phyloP scores from a whole-genome alignment of 495 filamentous ascomycete genomes.

The Neurospora sp. region DNA sequence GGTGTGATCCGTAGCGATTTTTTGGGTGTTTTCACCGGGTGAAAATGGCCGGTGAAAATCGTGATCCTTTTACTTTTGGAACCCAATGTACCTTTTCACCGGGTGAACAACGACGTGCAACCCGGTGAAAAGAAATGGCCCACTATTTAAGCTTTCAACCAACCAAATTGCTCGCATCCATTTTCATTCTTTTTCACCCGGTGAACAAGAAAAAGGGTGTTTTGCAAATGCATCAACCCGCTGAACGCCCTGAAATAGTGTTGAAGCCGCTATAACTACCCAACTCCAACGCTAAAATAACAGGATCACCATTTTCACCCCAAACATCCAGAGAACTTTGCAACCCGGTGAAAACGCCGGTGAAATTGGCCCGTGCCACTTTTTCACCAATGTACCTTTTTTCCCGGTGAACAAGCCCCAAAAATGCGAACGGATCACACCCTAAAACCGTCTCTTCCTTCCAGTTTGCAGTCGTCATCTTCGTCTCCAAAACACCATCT shows the following conservation, averaged over 20 bases:
- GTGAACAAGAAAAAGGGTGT: not conserved
- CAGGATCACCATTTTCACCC: too few relatives aligned
- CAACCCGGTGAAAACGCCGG: not conserved
- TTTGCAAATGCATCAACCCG: too few relatives aligned
- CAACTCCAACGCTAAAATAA: too few relatives aligned
- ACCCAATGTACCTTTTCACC: too few relatives aligned
- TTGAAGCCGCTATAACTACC: not conserved
- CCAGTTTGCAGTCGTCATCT: too few relatives aligned
- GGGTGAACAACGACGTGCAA: too few relatives aligned
- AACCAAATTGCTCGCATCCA: not conserved
- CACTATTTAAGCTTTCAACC: not conserved
- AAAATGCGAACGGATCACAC: too few relatives aligned
- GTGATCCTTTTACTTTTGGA: not conserved
- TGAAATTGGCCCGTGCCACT: not conserved
- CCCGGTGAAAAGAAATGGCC: not conserved
- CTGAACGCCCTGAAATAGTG: not conserved
- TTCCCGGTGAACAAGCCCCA: too few relatives aligned
- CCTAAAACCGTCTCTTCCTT: too few relatives aligned
- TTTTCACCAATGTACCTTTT: not conserved
- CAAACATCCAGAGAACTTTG: too few relatives aligned
- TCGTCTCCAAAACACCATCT: too few relatives aligned
- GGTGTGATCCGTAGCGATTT: not conserved
- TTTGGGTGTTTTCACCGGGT: not conserved
- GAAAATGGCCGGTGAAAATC: not conserved
- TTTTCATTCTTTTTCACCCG: not conserved